A percentile compares a stretch with the other conserved stretches of the same genome.
These are phyloP conservation scores for Leccinum griseonigrum DNA, from an alignment of 1,284 basidiomycete genomes.

Conservation along the genomic window DNA sequence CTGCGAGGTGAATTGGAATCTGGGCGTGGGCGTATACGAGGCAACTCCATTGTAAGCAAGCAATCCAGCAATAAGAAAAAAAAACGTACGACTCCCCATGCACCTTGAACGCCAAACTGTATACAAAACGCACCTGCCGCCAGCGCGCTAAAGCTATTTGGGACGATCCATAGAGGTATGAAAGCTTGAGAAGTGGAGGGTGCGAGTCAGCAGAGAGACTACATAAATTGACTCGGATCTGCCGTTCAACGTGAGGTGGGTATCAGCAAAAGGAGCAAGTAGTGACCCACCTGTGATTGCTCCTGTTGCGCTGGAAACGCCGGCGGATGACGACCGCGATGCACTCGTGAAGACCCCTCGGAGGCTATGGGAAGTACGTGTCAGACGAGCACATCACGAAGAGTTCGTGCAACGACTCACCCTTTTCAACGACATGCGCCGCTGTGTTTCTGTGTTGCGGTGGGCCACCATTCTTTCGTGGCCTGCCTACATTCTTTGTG, in stretches of 20 bases:
- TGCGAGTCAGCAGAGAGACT: neutral
- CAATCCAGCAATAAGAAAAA: neutral
- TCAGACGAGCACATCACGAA: neutral
- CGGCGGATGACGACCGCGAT: too few relatives aligned
- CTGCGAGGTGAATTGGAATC: constrained; percentile 84
- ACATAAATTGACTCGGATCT: neutral
- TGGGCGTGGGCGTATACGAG: constrained; percentile 23
- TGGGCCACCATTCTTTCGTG: neutral
- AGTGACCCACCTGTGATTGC: too few relatives aligned
- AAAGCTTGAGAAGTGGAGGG: constrained; percentile 39
- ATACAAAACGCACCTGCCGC: constrained; percentile 82
- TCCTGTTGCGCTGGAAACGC: too few relatives aligned
- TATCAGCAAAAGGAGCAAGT: too few relatives aligned
- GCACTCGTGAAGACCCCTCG: too few relatives aligned
- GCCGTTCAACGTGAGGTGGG: too few relatives aligned
- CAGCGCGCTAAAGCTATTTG: constrained; percentile 61
- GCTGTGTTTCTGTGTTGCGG: neutral
- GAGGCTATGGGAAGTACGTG: neutral
- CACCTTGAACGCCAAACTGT: constrained; percentile 84
- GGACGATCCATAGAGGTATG: constrained; percentile 86
- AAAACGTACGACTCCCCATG: constrained; percentile 71
- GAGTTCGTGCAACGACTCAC: neutral
- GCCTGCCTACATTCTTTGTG: neutral
- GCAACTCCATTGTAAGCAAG: constrained; percentile 8
- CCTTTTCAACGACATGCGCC: neutral